Base-by-base conservation (phyloP, 2,329 filamentous ascomycete species). In the Colletotrichum acutatum region DNA sequence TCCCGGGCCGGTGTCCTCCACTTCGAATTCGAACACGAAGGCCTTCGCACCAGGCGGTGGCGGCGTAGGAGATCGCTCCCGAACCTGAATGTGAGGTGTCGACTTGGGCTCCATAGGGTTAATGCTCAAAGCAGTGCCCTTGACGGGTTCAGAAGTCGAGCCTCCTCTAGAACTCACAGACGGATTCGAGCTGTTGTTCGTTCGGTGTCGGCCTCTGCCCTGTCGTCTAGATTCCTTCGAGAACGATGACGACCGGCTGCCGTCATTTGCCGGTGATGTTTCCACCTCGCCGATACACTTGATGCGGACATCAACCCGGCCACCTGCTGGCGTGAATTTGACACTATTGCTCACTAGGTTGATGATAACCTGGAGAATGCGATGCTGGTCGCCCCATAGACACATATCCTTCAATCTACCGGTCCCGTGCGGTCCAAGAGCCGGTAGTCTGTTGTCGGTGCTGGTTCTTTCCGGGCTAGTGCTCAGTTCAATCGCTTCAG, bases 351-450 rank as follows among this genome's bases (percentile, higher is more conserved):
- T 95, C 59, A 97, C 94, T 37, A 98, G 86, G 79, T 97, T 97
- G 85, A 97, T 98, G 59, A 98, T 90, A n/a, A 98, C 93, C 80
- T 98, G 95, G 30, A 97, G 84, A 52, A 98, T 97, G 57, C 95
- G 89, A 78, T 98, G 95, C 76, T 97, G 93, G 77, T 98, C 95
- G n/a, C 95, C 95, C 91, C 94, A 97, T 1, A 98, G 85, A 63
- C 93, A 92, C 92, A 97, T 95, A 75, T 97, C 94, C 79, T 93
- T 94, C 28, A 97, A 82, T 22, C 92, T 87, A 11, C 92, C 93
- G 4, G 90, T 86, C 5, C 92, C 92, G 34, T 86, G 85, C 1
- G 92, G 92, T 0, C 92, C 92, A 19, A 92, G 84, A 3, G 90
- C 90, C 12, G 90, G 89, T 16, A 90, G 81, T 19, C 78, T 84